Percentiles rank a stretch among this genome's conserved stretches.
These are phyloP conservation scores for Candida broadrunensis DNA, from an alignment of 805 yeast genomes.

Conservation along the genomic window DNA sequence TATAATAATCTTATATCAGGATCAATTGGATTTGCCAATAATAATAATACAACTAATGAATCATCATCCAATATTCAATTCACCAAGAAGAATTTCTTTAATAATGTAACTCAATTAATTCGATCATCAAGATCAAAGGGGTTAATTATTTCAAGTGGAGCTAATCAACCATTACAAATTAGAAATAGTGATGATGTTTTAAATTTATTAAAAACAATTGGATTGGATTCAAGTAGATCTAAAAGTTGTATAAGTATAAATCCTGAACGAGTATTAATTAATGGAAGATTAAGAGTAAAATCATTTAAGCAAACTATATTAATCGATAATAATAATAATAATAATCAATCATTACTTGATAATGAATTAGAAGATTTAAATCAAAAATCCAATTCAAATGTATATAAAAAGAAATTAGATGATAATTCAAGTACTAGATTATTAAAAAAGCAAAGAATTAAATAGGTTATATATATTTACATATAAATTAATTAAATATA, in stretches of 20 bases:
- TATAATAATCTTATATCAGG: conserved; percentile 56
- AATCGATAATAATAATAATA: conserved; percentile 41
- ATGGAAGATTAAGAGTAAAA: conserved; percentile 69
- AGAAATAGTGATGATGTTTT: conserved; percentile 68
- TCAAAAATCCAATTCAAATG: conserved; percentile 11
- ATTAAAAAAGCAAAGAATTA: conserved; percentile 17
- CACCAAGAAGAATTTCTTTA: conserved; percentile 59
- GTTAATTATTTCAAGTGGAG: conserved; percentile 75
- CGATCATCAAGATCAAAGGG: conserved; percentile 84
- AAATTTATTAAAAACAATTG: conserved; percentile 64
- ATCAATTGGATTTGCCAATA: conserved; percentile 23
- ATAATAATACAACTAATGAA: conserved; percentile 5
- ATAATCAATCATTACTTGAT: conserved; percentile 25
- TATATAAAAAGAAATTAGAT: conserved; percentile 19
- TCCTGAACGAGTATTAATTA: conserved; percentile 64
- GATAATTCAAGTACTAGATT: conserved; percentile 23
- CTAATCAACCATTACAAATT: conserved; percentile 50
- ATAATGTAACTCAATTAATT: conserved; percentile 69
- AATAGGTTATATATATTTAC: conserved; percentile 1
- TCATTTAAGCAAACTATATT: conserved; percentile 75
- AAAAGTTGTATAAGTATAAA: conserved; percentile 54
- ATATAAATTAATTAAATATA: conserved; percentile 19
- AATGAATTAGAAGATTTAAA: conserved; percentile 14
- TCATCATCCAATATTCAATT: conserved; percentile 30
- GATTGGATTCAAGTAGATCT: conserved; percentile 64